Conservation (phyloP, 2,329 filamentous ascomycete species). For the Cladosporium austrohemisphaericum region DNA sequence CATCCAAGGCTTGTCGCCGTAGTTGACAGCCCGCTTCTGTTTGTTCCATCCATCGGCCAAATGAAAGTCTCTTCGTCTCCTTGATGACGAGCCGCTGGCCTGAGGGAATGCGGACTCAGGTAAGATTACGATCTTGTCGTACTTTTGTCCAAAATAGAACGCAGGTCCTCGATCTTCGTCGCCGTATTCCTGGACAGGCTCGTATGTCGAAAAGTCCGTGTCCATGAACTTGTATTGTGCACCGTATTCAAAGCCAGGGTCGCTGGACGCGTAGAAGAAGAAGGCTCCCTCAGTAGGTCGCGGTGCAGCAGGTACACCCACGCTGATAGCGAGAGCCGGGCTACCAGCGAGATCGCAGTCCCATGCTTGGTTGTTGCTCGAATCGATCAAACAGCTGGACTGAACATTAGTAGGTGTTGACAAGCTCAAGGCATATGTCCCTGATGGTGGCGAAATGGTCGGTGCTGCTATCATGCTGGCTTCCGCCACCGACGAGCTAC, state of each 20-base stretch:
- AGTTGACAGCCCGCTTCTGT: slow-evolving; percentile 42
- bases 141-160: slow-evolving; percentile 59
- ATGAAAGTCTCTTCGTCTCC: slow-evolving; percentile 12
- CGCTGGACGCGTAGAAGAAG: slow-evolving; percentile 27
- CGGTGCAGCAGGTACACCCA: slow-evolving; percentile 22
- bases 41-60: slow-evolving; percentile 26
- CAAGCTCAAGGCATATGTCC: slow-evolving; percentile 54
- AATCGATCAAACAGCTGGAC: slow-evolving; percentile 56
- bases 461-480: slow-evolving; percentile 46
- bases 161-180: slow-evolving; percentile 57
- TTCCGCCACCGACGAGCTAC: slow-evolving; percentile 29
- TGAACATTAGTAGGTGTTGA: slow-evolving; percentile 49
- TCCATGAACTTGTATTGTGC: slow-evolving; percentile 52
- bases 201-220: slow-evolving; percentile 41
- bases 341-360: slow-evolving; percentile 52
- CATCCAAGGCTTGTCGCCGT: slow-evolving; percentile 64
- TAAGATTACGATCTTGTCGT: slow-evolving; percentile 63
- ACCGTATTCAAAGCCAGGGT: slow-evolving; percentile 52
- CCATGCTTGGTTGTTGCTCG: slow-evolving; percentile 58
- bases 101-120: slow-evolving; percentile 34
- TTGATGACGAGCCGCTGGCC: background rate
- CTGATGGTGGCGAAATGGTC: slow-evolving; percentile 51
- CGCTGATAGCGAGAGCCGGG: slow-evolving; percentile 27
- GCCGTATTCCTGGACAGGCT: slow-evolving; percentile 56
- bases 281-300: slow-evolving; percentile 26